Conservation (phyloP, 2,329 filamentous ascomycete species). For the Coniochaeta hoffmannii region DNA sequence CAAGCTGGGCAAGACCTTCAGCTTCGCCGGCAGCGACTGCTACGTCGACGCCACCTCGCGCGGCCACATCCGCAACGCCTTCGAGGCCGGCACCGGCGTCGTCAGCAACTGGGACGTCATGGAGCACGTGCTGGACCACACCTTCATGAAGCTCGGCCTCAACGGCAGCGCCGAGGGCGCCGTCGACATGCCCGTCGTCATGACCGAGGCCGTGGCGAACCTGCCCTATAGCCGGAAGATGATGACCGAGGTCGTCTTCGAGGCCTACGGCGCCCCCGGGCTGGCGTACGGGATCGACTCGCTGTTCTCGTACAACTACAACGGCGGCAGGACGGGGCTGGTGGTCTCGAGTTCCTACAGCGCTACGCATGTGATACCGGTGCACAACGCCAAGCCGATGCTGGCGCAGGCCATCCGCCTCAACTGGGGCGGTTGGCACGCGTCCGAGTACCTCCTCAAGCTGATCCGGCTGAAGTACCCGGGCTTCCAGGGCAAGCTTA, state of each 20-base stretch:
- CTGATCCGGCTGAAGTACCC: slow-evolving; percentile 88
- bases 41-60: slow-evolving; percentile 90
- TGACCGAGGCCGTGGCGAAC: slow-evolving; percentile 94
- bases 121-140: slow-evolving; percentile 89
- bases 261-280: slow-evolving; percentile 86
- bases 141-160: slow-evolving; percentile 88
- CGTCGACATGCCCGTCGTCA: slow-evolving; percentile 80
- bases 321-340: slow-evolving; percentile 78
- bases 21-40: slow-evolving; percentile 86
- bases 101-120: slow-evolving; percentile 97
- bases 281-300: slow-evolving; percentile 94
- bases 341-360: slow-evolving; percentile 90
- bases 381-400: slow-evolving; percentile 78
- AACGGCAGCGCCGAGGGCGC: slow-evolving; percentile 60
- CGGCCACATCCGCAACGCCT: slow-evolving; percentile 83
- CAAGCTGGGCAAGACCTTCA: slow-evolving; percentile 85
- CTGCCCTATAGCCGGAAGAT: slow-evolving; percentile 77
- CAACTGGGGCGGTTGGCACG: slow-evolving; percentile 92
- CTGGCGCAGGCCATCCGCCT: slow-evolving; percentile 79
- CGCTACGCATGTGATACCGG: slow-evolving; percentile 90
- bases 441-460: slow-evolving; percentile 84
- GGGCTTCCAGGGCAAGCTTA: slow-evolving; percentile 78
- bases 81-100: slow-evolving; percentile 84
- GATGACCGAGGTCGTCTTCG: slow-evolving; percentile 98
- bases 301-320: slow-evolving; percentile 91